Evolutionary conservation across 108 stramenopile species (phyloP).

Genomic region (Pseudonitzschia multiseries): DNA sequence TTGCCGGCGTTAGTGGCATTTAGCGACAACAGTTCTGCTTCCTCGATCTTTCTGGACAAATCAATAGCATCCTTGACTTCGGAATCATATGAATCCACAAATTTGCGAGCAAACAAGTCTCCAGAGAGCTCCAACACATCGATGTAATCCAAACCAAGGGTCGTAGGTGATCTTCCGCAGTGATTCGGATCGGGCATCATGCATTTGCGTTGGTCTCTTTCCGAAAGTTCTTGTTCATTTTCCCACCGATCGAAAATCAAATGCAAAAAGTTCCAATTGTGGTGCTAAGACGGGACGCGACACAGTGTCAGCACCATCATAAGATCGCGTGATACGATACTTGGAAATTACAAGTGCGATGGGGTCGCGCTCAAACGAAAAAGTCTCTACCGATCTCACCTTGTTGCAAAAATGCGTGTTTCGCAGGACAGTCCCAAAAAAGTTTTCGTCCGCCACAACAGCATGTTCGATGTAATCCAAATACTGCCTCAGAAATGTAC

Average conservation of each 20-base stretch:
- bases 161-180: conserved; percentile 90
- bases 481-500: conserved; percentile 72
- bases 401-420: conserved; percentile 84
- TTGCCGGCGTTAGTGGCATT: conserved; percentile 17
- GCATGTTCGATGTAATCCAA: conserved; percentile 82
- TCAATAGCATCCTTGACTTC: conserved; percentile 78
- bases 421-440: conserved; percentile 91
- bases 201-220: conserved; percentile 84
- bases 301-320: background rate
- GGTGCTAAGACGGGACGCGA: conserved; percentile 35
- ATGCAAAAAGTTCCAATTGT: conserved; percentile 90
- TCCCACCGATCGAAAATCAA: conserved; percentile 94
- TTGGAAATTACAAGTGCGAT: background rate
- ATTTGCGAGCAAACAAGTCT: conserved; percentile 90
- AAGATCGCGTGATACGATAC: too few relatives aligned
- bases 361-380: background rate
- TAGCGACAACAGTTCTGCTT: conserved; percentile 32
- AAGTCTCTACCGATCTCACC: background rate
- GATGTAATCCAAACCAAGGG: conserved; percentile 80
- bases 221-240: conserved; percentile 56
- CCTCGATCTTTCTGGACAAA: conserved; percentile 42
- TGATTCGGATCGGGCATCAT: conserved; percentile 83
- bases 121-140: conserved; percentile 79
- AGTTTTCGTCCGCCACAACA: conserved; percentile 94
- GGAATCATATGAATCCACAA: conserved; percentile 61